Evolutionary conservation across 2,329 filamentous ascomycete species (phyloP).

Genomic region (Apiospora rasikravindrae): DNA sequence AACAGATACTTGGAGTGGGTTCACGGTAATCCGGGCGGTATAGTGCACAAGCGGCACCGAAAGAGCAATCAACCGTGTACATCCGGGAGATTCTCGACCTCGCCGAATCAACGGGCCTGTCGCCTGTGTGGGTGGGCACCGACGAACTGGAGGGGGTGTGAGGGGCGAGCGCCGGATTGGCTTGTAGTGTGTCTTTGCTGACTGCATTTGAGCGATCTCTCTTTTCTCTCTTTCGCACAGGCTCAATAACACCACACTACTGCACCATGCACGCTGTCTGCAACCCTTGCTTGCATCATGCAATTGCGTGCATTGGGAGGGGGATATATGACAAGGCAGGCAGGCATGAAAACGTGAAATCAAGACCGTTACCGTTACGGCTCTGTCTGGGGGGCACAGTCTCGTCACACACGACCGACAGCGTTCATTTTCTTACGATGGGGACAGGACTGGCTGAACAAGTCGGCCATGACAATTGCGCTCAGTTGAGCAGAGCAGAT

Average conservation of each 20-base stretch:
- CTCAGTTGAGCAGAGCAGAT: not conserved
- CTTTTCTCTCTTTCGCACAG: not conserved
- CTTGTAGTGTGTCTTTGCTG: not conserved
- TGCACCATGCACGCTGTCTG: constrained; percentile 1
- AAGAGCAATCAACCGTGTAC: not conserved
- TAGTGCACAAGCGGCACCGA: not conserved
- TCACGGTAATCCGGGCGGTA: not conserved
- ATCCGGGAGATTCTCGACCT: not conserved
- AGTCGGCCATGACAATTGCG: not conserved
- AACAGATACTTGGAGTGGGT: not conserved
- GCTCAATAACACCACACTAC: not conserved
- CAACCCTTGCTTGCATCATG: constrained; percentile 10
- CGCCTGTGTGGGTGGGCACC: not conserved
- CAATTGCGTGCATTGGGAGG: constrained; percentile 9
- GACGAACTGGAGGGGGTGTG: constrained; percentile 16
- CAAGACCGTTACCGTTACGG: constrained; percentile 4
- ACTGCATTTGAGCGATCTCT: not conserved
- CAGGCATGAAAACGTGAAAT: not conserved
- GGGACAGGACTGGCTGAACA: not conserved
- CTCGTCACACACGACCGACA: not conserved
- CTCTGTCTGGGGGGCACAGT: not conserved
- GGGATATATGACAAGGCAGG: not conserved
- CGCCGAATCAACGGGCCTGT: not conserved
- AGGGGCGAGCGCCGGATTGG: constrained; percentile 4
- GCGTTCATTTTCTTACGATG: not conserved